A percentile compares a stretch with the other conserved stretches of the same genome.
These are phyloP conservation scores for Bipolaris gigantea DNA, from an alignment of 2,329 filamentous ascomycete species.

Conservation along the genomic window DNA sequence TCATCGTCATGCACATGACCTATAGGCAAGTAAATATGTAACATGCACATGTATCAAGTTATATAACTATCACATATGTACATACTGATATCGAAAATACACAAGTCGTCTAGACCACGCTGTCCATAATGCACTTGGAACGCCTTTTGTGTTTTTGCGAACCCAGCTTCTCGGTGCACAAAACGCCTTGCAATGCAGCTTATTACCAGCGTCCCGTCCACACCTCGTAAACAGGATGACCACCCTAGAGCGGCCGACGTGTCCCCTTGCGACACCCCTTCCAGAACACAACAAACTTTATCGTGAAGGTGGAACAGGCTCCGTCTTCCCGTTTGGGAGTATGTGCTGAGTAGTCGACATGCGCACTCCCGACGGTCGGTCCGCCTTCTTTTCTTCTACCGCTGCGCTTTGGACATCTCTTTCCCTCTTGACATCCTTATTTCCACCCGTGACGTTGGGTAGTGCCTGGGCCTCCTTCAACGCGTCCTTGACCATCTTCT, in stretches of 20 bases:
- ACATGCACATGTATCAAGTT: too few species aligned
- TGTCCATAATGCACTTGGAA: neutral
- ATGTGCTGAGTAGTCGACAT: conserved; percentile 20
- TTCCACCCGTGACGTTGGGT: neutral
- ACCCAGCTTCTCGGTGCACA: neutral
- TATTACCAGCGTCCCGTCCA: neutral
- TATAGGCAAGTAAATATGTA: too few species aligned
- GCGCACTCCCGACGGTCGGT: conserved; percentile 20
- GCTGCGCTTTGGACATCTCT: neutral
- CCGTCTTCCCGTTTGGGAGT: conserved; percentile 13
- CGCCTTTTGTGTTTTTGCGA: neutral
- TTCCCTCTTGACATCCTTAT: neutral
- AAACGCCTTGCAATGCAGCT: conserved; percentile 13
- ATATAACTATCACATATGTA: neutral
- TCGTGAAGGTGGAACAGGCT: conserved; percentile 5
- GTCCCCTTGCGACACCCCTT: neutral
- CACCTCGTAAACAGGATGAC: neutral
- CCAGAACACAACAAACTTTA: neutral
- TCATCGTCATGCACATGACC: neutral
- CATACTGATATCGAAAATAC: neutral
- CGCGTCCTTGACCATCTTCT: conserved; percentile 46
- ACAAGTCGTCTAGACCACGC: too few species aligned
- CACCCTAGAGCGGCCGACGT: neutral
- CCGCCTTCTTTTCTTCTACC: conserved; percentile 8
- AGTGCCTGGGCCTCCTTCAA: conserved; percentile 23